These are phyloP conservation scores for Acarospora socialis DNA, from an alignment of 2,329 filamentous ascomycete genomes.

Conservation along the genomic window DNA sequence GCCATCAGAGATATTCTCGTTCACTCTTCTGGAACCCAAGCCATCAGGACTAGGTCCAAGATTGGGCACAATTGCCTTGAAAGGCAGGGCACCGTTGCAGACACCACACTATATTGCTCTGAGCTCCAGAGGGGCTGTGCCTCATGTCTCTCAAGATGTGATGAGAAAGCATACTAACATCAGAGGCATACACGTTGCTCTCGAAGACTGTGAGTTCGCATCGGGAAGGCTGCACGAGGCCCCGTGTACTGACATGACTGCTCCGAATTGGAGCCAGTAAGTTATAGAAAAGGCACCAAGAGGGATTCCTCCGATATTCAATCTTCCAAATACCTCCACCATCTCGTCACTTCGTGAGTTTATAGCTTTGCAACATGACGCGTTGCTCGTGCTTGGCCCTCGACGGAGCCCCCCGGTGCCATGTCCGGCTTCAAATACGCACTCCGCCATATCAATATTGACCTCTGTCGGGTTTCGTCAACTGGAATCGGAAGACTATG, in stretches of 20 bases:
- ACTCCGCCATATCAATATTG: constrained; percentile 58
- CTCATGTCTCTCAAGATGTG: constrained; percentile 81
- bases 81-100: constrained; percentile 49
- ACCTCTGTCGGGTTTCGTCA: constrained; percentile 76
- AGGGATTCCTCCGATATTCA: constrained; percentile 38
- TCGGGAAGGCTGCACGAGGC: background rate
- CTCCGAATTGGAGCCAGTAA: constrained; percentile 28
- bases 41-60: too few relatives aligned
- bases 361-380: constrained; percentile 52
- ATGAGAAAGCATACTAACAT: constrained; percentile 51
- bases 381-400: constrained; percentile 58
- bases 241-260: background rate
- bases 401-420: constrained; percentile 63
- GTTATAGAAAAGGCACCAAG: constrained; percentile 46
- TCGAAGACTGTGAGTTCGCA: constrained; percentile 76
- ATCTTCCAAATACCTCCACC: constrained; percentile 28
- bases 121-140: constrained; percentile 70
- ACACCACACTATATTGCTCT: constrained; percentile 74
- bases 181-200: constrained; percentile 58
- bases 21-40: too few relatives aligned
- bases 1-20: too few relatives aligned
- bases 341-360: constrained; percentile 58
- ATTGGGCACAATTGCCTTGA: constrained; percentile 51
- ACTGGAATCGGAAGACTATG: constrained; percentile 56
- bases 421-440: constrained; percentile 54